A percentile compares a stretch with the other conserved stretches of the same genome.
phyloP scores from a whole-genome alignment of 345 rosid genomes.

The Dimocarpus longan region DNA sequence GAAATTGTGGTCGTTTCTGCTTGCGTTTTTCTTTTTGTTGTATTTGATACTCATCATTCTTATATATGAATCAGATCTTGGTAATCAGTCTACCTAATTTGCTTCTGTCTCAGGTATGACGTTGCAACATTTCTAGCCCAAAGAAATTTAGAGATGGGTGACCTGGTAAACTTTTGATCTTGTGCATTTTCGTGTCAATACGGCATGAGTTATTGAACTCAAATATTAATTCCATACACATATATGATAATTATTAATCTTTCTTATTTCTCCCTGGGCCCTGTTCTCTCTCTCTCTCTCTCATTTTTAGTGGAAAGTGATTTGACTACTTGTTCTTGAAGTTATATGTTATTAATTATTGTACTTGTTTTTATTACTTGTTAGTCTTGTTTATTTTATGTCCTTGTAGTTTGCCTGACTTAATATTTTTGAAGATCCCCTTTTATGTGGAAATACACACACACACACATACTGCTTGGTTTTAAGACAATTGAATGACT shows the following conservation, averaged over 20 bases:
- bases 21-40: constrained; percentile 7
- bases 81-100: not conserved
- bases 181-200: not conserved
- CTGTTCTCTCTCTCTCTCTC: not conserved
- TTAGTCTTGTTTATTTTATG: not conserved
- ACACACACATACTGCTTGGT: not conserved
- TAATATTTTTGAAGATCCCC: not conserved
- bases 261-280: not conserved
- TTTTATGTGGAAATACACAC: not conserved
- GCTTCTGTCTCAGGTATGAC: constrained; percentile 69
- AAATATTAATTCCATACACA: not conserved
- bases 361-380: not conserved
- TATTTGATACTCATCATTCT: constrained; percentile 11
- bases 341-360: not conserved
- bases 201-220: not conserved
- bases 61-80: not conserved
- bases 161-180: constrained; percentile 53
- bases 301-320: not conserved
- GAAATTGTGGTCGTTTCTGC: constrained; percentile 13
- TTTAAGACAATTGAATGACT: not conserved
- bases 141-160: constrained; percentile 70
- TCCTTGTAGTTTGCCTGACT: constrained; percentile 8
- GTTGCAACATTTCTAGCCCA: constrained; percentile 75
- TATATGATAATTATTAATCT: not conserved
- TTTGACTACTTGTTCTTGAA: not conserved